These are phyloP conservation scores for Paspalum notatum DNA, from an alignment of 176 grass and related monocot species.

Conservation along the genomic window DNA sequence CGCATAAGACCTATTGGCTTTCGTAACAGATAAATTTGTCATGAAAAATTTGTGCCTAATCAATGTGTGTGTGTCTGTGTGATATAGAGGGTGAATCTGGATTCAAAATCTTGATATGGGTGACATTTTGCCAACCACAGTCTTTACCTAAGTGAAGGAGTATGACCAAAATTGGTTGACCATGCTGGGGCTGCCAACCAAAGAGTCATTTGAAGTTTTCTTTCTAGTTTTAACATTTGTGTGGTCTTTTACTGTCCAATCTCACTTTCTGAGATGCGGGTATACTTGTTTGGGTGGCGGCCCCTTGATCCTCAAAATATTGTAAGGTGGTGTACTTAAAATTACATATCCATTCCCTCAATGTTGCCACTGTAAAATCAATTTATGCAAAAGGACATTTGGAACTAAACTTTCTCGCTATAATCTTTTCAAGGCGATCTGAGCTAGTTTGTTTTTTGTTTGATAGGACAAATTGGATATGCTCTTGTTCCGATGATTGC, in stretches of 20 bases:
- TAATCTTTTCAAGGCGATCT: background rate
- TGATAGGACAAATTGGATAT: slow-evolving; percentile 98
- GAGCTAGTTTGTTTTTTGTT: slow-evolving; percentile 37
- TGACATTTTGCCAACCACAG: background rate
- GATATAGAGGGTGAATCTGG: background rate
- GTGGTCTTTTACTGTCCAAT: background rate
- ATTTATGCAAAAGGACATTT: background rate
- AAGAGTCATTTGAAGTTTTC: background rate
- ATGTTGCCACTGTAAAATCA: background rate
- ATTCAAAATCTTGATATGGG: background rate
- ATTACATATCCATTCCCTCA: background rate
- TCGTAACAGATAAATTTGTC: background rate
- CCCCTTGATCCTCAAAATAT: background rate
- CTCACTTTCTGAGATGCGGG: background rate
- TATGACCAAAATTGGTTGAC: background rate
- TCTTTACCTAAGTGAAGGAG: background rate
- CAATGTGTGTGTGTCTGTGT: background rate
- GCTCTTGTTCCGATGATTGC: slow-evolving; percentile 98
- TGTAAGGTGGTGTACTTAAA: background rate
- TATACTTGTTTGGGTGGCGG: background rate
- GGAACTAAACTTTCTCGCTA: background rate
- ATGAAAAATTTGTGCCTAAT: background rate
- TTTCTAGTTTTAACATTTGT: background rate
- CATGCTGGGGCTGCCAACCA: background rate
- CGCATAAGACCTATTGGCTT: background rate